Conservation (phyloP, 1,284 basidiomycete species). For the Hymenochaete sp. region DNA sequence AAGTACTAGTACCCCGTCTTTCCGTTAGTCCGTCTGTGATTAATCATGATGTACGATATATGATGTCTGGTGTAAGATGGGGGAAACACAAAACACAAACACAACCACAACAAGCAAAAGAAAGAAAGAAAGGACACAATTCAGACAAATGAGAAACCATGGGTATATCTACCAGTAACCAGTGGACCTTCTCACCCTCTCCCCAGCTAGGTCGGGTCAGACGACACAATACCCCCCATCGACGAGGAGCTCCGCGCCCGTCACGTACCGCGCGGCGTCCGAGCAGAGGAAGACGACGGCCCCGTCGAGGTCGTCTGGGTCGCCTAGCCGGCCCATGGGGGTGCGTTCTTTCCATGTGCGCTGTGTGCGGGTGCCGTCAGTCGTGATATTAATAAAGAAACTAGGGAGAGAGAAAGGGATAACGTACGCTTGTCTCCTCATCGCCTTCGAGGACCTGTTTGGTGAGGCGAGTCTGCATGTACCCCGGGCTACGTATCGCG, state of each 20-base stretch:
- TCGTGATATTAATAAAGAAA: neutral
- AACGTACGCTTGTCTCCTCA: conserved; percentile 58
- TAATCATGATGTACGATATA: neutral
- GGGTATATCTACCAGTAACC: too few relatives aligned
- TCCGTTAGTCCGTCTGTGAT: neutral
- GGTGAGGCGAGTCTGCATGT: conserved; percentile 85
- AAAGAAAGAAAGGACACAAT: too few relatives aligned
- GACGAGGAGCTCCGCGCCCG: conserved; percentile 14
- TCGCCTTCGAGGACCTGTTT: conserved; percentile 68
- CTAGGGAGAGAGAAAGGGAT: neutral
- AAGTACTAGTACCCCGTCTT: neutral
- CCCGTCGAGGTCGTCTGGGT: conserved; percentile 15
- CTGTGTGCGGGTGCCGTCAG: conserved; percentile 28
- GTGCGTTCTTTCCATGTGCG: conserved; percentile 86
- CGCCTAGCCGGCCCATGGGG: conserved; percentile 63
- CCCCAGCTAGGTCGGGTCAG: too few relatives aligned
- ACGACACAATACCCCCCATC: conserved; percentile 14
- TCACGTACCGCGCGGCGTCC: conserved; percentile 15
- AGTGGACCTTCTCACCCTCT: too few relatives aligned
- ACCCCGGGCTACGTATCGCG: conserved; percentile 75
- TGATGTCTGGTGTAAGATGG: too few relatives aligned
- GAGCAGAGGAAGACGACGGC: conserved; percentile 15
- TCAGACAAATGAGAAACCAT: too few relatives aligned
- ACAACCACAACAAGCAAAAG: too few relatives aligned
- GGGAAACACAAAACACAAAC: too few relatives aligned